Conservation (phyloP, 176 grass and related monocot species). For the Avena sativa region DNA sequence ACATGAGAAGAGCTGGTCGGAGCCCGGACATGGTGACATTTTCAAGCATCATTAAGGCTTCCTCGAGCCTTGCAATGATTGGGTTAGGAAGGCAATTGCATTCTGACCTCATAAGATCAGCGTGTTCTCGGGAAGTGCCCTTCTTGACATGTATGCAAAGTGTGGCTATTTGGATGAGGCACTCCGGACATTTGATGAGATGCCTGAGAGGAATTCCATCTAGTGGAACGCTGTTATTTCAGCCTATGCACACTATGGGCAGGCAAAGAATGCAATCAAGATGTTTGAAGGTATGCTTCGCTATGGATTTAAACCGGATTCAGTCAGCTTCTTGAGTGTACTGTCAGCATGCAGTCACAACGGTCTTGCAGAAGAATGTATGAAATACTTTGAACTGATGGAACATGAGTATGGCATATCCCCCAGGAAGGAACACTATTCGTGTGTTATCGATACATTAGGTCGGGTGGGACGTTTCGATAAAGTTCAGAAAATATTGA, state of each 20-base stretch:
- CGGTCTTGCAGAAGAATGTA: slow-evolving; percentile 72
- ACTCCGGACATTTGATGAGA: slow-evolving; percentile 67
- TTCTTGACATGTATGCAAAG: slow-evolving; percentile 89
- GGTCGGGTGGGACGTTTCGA: slow-evolving; percentile 65
- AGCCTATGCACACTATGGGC: slow-evolving; percentile 70
- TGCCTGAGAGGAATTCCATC: slow-evolving; percentile 76
- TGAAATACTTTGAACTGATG: slow-evolving; percentile 74
- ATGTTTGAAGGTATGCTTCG: slow-evolving; percentile 77
- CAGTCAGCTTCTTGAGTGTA: slow-evolving; percentile 77
- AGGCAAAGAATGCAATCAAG: slow-evolving; percentile 65
- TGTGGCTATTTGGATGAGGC: slow-evolving; percentile 73
- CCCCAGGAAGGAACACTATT: slow-evolving; percentile 80
- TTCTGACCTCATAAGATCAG: slow-evolving; percentile 56
- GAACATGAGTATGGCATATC: slow-evolving; percentile 51
- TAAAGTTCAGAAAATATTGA: slow-evolving; percentile 65
- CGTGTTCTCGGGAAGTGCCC: slow-evolving; percentile 70
- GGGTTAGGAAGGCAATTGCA: slow-evolving; percentile 66
- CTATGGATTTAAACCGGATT: slow-evolving; percentile 65
- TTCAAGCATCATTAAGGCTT: slow-evolving; percentile 68
- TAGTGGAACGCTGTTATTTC: slow-evolving; percentile 79
- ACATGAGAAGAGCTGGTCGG: slow-evolving; percentile 62
- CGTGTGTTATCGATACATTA: slow-evolving; percentile 75
- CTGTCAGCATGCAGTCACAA: slow-evolving; percentile 79
- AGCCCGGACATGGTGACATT: slow-evolving; percentile 62
- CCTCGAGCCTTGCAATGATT: slow-evolving; percentile 59